Conservation (phyloP, 2,329 filamentous ascomycete genomes). For the Fusarium liriodendri region DNA sequence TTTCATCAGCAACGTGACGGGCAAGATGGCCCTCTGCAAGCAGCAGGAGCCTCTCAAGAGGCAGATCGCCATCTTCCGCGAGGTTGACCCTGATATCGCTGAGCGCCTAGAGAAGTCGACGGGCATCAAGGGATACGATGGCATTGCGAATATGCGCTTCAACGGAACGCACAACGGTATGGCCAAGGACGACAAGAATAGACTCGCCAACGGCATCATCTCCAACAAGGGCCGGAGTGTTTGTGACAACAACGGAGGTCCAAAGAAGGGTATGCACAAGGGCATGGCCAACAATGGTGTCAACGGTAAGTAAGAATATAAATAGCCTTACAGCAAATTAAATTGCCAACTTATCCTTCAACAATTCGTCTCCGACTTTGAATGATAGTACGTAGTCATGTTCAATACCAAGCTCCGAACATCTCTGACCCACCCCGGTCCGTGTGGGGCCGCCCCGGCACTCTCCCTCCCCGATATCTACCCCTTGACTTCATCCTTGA, state of each 20-base stretch:
- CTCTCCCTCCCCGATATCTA: not conserved
- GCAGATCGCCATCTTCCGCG: conserved; percentile 73
- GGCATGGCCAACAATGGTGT: not conserved
- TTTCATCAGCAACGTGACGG: conserved; percentile 69
- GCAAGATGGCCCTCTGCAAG: conserved; percentile 69
- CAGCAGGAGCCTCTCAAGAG: conserved; percentile 71
- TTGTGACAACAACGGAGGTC: conserved; percentile 9
- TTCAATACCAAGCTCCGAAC: not conserved
- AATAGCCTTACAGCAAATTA: not conserved
- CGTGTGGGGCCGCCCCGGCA: not conserved
- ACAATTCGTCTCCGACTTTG: not conserved
- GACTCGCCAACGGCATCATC: conserved; percentile 14
- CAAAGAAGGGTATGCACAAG: not conserved
- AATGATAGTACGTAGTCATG: not conserved
- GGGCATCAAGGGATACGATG: conserved; percentile 50
- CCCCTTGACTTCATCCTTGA: conserved; percentile 9
- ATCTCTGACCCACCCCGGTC: not conserved
- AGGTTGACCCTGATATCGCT: conserved; percentile 69
- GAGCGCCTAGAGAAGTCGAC: conserved; percentile 70
- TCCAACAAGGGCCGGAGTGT: conserved; percentile 9
- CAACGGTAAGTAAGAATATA: not conserved
- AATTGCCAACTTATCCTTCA: not conserved
- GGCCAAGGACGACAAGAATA: conserved; percentile 2
- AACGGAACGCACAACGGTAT: conserved; percentile 23
- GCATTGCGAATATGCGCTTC: conserved; percentile 2